These are phyloP conservation scores for Colletotrichum magnum DNA, from an alignment of 2,329 filamentous ascomycete genomes.

Conservation along the genomic window DNA sequence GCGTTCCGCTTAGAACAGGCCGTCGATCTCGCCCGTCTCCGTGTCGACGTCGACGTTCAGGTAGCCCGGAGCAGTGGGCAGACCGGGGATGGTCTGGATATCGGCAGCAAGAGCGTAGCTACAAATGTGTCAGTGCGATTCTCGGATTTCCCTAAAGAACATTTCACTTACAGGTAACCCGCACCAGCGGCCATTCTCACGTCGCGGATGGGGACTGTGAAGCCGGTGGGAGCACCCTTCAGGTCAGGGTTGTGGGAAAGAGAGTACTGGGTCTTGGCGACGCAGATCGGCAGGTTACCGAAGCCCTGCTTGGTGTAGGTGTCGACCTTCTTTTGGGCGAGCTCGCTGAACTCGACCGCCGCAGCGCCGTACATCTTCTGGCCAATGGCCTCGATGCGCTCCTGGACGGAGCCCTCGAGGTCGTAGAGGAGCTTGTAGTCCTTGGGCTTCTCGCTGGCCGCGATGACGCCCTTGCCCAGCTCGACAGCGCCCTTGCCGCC, in stretches of 20 bases:
- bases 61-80: conserved; percentile 95
- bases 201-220: conserved; percentile 94
- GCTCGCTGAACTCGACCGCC: conserved; percentile 91
- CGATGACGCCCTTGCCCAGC: conserved; percentile 88
- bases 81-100: conserved; percentile 96
- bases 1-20: conserved; percentile 79
- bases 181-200: conserved; percentile 95
- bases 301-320: conserved; percentile 94
- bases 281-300: conserved; percentile 92
- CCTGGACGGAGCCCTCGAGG: conserved; percentile 83
- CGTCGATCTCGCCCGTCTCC: conserved; percentile 88
- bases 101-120: conserved; percentile 95
- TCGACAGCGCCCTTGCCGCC: conserved; percentile 92
- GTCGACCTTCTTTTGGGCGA: conserved; percentile 96
- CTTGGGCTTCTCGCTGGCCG: conserved; percentile 85
- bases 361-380: conserved; percentile 95
- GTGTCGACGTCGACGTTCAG: conserved; percentile 90
- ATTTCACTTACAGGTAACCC: conserved; percentile 81
- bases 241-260: conserved; percentile 92
- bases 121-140: conserved; percentile 52
- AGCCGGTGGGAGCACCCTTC: conserved; percentile 95
- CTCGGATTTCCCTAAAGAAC: conserved; percentile 28
- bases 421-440: conserved; percentile 90
- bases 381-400: conserved; percentile 92
- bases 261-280: conserved; percentile 99